Evolutionary conservation across 2,329 filamentous ascomycete species (phyloP).

Genomic region (Xenosphaeropsis pyriputrescens): DNA sequence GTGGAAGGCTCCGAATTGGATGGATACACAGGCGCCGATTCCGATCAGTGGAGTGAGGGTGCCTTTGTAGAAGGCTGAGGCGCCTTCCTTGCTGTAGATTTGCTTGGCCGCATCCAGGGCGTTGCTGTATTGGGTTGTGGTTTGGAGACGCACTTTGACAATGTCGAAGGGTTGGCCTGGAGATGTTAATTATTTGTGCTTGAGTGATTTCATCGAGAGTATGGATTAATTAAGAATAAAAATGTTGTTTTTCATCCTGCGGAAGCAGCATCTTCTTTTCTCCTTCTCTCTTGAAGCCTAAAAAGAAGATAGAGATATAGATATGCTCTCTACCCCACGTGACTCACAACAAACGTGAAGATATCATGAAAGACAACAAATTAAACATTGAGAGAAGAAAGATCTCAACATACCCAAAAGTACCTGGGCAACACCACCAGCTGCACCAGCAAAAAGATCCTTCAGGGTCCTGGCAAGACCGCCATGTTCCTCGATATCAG

Average conservation of each 20-base stretch:
- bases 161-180: slow-evolving; percentile 70
- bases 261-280: no score
- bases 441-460: slow-evolving; percentile 82
- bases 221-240: no score
- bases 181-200: neutral
- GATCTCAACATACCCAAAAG: slow-evolving; percentile 56
- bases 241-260: no score
- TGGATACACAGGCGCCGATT: slow-evolving; percentile 94
- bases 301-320: neutral
- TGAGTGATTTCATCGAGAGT: no score
- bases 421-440: slow-evolving; percentile 86
- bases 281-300: neutral
- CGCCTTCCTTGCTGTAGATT: slow-evolving; percentile 80
- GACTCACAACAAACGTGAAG: neutral
- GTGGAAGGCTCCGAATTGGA: slow-evolving; percentile 97
- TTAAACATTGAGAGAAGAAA: slow-evolving; percentile 1
- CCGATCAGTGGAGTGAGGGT: slow-evolving; percentile 88
- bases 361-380: neutral
- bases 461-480: slow-evolving; percentile 33
- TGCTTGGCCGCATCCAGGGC: slow-evolving; percentile 68
- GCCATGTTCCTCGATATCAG: slow-evolving; percentile 14
- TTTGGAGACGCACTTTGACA: slow-evolving; percentile 94
- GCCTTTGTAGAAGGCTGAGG: slow-evolving; percentile 94
- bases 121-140: slow-evolving; percentile 63
- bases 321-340: neutral